Percentiles rank a stretch among this genome's conserved stretches.
These are phyloP conservation scores for Schizochytrium sp. DNA, from an alignment of 108 stramenopile species.

Conservation along the genomic window DNA sequence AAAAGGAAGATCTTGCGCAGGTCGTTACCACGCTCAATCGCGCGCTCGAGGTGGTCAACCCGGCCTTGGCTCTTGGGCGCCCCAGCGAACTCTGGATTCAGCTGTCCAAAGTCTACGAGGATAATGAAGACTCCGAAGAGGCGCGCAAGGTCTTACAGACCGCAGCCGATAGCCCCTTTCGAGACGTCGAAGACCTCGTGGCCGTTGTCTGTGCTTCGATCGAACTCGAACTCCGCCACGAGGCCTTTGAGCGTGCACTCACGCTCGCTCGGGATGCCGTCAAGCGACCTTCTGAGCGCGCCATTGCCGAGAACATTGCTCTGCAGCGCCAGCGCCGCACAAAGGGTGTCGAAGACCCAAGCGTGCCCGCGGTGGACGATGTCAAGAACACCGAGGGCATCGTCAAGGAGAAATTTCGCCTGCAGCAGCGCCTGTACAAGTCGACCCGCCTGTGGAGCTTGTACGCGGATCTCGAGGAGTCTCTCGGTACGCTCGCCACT, in stretches of 20 bases:
- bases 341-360: neutral
- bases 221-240: constrained; percentile 86
- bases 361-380: too few relatives aligned
- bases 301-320: constrained; percentile 45
- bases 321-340: neutral
- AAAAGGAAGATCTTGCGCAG: constrained; percentile 18
- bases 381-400: neutral
- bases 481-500: constrained; percentile 79
- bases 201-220: constrained; percentile 76
- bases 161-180: constrained; percentile 51
- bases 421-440: constrained; percentile 48
- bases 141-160: constrained; percentile 70
- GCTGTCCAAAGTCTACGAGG: constrained; percentile 71
- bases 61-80: constrained; percentile 65
- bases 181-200: constrained; percentile 79
- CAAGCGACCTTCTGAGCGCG: neutral
- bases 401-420: constrained; percentile 24
- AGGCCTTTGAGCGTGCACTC: constrained; percentile 77
- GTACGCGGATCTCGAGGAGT: constrained; percentile 91
- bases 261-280: constrained; percentile 59
- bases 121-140: constrained; percentile 56
- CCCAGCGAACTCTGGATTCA: constrained; percentile 66
- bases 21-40: constrained; percentile 28
- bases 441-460: constrained; percentile 78
- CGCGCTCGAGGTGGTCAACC: constrained; percentile 50